These are phyloP conservation scores for Laetiporus sulphureus DNA, from an alignment of 1,284 basidiomycete species.

Conservation along the genomic window DNA sequence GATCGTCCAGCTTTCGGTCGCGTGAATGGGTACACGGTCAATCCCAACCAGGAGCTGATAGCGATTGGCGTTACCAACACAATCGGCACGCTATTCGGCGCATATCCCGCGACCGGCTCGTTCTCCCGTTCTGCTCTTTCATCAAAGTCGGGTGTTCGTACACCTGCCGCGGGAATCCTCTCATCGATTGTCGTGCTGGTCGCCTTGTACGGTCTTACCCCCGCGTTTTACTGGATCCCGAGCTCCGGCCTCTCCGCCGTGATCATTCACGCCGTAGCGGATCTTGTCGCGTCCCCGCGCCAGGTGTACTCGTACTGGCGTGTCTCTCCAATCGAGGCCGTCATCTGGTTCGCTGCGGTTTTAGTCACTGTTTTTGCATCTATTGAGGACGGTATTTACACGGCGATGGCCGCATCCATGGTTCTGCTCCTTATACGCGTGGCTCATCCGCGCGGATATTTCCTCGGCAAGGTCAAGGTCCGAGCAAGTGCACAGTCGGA, in stretches of 20 bases:
- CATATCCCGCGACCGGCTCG: conserved; percentile 96
- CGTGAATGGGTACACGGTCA: conserved; percentile 95
- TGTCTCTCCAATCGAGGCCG: conserved; percentile 87
- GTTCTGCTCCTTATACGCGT: conserved; percentile 86
- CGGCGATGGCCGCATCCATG: conserved; percentile 76
- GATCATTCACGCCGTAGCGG: conserved; percentile 94
- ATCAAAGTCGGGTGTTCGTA: conserved; percentile 94
- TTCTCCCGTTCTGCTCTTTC: conserved; percentile 97
- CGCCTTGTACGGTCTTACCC: conserved; percentile 89
- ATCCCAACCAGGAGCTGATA: conserved; percentile 95
- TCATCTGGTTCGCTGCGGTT: conserved; percentile 89
- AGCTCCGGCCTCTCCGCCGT: conserved; percentile 80
- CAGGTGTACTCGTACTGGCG: conserved; percentile 94
- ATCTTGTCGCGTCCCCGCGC: conserved; percentile 83
- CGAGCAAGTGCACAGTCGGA: conserved; percentile 26
- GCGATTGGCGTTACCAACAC: conserved; percentile 97
- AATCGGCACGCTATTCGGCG: conserved; percentile 80
- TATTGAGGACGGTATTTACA: conserved; percentile 95
- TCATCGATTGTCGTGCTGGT: conserved; percentile 89
- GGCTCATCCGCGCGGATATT: conserved; percentile 87
- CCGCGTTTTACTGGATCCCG: conserved; percentile 87
- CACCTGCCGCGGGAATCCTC: conserved; percentile 85
- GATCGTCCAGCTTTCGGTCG: conserved; percentile 78
- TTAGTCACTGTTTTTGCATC: conserved; percentile 83
- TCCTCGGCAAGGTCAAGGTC: conserved; percentile 75